These are phyloP conservation scores for Fusarium citri DNA, from an alignment of 2,329 filamentous ascomycete genomes.

Conservation along the genomic window DNA sequence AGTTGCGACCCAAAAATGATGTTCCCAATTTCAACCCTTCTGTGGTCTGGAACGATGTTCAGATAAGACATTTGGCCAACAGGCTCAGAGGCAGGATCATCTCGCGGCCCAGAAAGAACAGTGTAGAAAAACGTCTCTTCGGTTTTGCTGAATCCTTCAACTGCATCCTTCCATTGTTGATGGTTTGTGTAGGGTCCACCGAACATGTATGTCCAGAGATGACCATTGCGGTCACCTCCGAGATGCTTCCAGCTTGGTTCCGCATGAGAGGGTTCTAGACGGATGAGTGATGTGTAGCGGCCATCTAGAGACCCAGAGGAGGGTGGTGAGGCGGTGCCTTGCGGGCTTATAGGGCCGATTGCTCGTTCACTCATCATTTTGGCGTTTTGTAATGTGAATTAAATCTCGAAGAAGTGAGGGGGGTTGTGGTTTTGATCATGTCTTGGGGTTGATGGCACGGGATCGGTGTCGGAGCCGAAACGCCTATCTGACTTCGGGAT, in stretches of 20 bases:
- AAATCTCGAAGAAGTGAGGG: not conserved
- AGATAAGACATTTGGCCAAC: constrained; percentile 60
- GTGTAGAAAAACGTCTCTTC: constrained; percentile 58
- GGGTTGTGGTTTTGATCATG: not conserved
- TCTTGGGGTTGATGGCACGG: not conserved
- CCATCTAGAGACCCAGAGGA: constrained; percentile 44
- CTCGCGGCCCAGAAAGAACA: constrained; percentile 52
- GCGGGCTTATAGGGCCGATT: constrained; percentile 37
- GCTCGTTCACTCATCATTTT: constrained; percentile 21
- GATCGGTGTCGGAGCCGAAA: constrained; percentile 8
- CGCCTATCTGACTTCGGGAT: constrained; percentile 3
- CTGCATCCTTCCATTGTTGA: constrained; percentile 31
- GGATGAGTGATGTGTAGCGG: constrained; percentile 48
- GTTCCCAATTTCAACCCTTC: constrained; percentile 67
- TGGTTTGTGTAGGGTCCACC: constrained; percentile 38
- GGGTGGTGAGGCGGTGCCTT: constrained; percentile 31
- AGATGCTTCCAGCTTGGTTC: constrained; percentile 49
- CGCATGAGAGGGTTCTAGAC: constrained; percentile 45
- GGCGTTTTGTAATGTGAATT: not conserved
- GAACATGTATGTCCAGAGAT: constrained; percentile 53
- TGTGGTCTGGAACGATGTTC: constrained; percentile 60
- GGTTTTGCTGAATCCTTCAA: constrained; percentile 42
- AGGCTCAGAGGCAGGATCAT: constrained; percentile 46
- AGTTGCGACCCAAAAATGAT: constrained; percentile 63
- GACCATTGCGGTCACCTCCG: constrained; percentile 47